These are phyloP conservation scores for Ilyonectria destructans DNA, from an alignment of 2,329 filamentous ascomycete species.

Conservation along the genomic window DNA sequence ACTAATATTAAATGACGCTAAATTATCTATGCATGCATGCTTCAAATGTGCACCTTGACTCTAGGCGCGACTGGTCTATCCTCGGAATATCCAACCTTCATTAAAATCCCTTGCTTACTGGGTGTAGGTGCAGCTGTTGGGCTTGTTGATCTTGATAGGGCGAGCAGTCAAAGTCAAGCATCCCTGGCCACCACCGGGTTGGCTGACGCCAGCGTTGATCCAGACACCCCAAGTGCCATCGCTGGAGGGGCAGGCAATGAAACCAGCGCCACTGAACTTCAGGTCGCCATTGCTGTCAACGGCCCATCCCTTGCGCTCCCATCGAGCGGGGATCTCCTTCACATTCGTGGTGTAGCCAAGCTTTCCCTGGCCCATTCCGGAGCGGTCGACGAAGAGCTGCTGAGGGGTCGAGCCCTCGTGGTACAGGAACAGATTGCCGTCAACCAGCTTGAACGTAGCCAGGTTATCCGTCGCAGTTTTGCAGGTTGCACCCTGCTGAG, in stretches of 20 bases:
- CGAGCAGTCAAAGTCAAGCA: conserved; percentile 57
- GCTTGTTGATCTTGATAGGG: conserved; percentile 48
- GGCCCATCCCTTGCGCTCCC: conserved; percentile 64
- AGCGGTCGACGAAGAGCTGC: conserved; percentile 69
- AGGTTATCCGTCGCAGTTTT: conserved; percentile 55
- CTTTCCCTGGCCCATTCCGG: conserved; percentile 72
- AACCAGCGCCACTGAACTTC: conserved; percentile 59
- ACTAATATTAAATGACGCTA: too few relatives aligned
- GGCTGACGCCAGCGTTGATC: conserved; percentile 50
- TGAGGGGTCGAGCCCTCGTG: conserved; percentile 58
- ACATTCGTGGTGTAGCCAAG: conserved; percentile 67
- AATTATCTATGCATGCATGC: too few relatives aligned
- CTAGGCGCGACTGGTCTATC: not conserved
- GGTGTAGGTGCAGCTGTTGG: conserved; percentile 59
- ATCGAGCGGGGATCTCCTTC: conserved; percentile 47
- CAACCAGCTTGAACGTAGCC: conserved; percentile 67
- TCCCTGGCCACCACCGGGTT: conserved; percentile 56
- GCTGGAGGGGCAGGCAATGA: conserved; percentile 69
- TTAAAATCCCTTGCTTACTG: not conserved
- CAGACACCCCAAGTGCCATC: conserved; percentile 60
- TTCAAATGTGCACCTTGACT: too few relatives aligned
- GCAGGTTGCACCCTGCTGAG: conserved; percentile 66
- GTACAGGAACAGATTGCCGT: conserved; percentile 66
- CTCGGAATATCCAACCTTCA: not conserved
- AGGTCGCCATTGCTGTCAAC: conserved; percentile 62